Evolutionary conservation across 2,329 filamentous ascomycete genomes (phyloP).

Genomic region (Calonectria pseudoturangicola): DNA sequence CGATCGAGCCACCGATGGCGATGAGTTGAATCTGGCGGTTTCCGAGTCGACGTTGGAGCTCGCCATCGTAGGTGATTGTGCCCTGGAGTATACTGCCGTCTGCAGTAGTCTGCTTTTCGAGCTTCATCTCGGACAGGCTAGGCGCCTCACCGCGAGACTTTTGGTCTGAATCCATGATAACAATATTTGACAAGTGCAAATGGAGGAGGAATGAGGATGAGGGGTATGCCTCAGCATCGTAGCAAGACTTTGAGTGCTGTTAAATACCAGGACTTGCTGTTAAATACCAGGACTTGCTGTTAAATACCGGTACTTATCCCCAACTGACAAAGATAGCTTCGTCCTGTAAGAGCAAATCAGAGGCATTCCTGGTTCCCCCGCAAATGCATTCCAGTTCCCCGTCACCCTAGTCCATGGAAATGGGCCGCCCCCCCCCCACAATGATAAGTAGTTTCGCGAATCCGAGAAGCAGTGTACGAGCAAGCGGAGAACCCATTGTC

Average conservation of each 20-base stretch:
- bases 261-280: no score
- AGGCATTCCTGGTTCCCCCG: background rate
- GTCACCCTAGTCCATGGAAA: no score
- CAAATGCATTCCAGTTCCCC: background rate
- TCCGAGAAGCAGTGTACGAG: no score
- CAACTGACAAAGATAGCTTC: no score
- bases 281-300: no score
- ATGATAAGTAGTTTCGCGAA: no score
- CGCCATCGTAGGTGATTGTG: background rate
- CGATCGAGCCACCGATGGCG: slow-evolving; percentile 19
- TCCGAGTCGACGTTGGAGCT: background rate
- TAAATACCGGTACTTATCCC: background rate
- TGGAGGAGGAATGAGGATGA: background rate
- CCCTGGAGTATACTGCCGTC: background rate
- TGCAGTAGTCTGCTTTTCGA: background rate
- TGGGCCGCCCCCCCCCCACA: no score
- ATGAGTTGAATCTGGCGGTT: slow-evolving; percentile 15
- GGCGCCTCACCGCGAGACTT: background rate
- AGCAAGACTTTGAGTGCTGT: background rate
- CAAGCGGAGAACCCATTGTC: background rate
- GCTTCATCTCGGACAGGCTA: background rate
- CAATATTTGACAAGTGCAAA: background rate
- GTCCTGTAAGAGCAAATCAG: background rate
- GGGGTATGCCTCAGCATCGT: background rate
- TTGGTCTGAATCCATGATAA: background rate